Conservation (phyloP, 352 stramenopile genomes). For the Phytophthora pluvialis region DNA sequence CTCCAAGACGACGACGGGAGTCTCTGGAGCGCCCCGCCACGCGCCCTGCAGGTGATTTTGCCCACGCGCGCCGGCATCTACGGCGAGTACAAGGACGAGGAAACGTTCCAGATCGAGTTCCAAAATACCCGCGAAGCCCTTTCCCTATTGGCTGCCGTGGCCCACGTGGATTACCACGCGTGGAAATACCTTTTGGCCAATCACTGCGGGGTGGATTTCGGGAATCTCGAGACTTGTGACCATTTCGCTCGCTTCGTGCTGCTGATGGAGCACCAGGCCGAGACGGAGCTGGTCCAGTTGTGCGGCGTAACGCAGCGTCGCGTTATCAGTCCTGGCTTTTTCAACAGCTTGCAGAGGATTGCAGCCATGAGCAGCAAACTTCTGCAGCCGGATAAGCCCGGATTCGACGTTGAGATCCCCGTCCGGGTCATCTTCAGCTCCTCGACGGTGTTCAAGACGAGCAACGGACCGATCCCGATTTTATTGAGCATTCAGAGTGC, state of each 20-base stretch:
- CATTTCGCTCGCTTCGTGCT: constrained; percentile 2
- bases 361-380: neutral
- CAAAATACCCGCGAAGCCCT: constrained; percentile 24
- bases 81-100: constrained; percentile 12
- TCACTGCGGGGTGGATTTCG: constrained; percentile 20
- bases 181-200: constrained; percentile 23
- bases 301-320: constrained; percentile 15
- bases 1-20: neutral
- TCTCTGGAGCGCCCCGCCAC: neutral
- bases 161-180: constrained; percentile 13
- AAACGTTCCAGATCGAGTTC: constrained; percentile 23
- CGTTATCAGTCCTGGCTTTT: constrained; percentile 1
- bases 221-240: neutral
- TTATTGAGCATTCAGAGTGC: constrained; percentile 25
- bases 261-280: constrained; percentile 11
- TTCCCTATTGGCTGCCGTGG: constrained; percentile 19
- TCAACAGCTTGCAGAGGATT: constrained; percentile 20
- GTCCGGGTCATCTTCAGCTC: constrained; percentile 21
- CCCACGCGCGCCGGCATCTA: constrained; percentile 4
- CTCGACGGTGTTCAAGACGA: neutral
- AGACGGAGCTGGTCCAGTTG: constrained; percentile 17
- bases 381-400: neutral
- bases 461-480: constrained; percentile 4
- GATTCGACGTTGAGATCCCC: constrained; percentile 24
- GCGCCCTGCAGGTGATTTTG: constrained; percentile 12